phyloP scores from a whole-genome alignment of 169 alveolate species.

The Cryptosporidium andersoni region DNA sequence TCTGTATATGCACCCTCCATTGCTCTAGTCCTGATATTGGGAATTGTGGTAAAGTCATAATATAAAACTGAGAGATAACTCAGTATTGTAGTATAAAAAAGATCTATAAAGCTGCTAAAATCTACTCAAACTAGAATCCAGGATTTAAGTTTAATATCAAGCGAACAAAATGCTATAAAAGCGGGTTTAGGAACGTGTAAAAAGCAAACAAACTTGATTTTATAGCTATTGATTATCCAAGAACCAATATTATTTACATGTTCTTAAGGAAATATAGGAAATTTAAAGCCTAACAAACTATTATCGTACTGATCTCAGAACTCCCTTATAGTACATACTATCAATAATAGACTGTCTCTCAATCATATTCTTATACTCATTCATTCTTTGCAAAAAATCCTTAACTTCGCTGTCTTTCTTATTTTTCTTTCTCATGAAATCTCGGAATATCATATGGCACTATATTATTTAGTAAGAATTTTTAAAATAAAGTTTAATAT shows the following conservation, averaged over 20 bases:
- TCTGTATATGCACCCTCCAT: constrained; percentile 37
- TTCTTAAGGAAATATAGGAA: too few species aligned
- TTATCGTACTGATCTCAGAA: constrained; percentile 6
- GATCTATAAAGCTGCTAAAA: too few species aligned
- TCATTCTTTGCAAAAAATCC: constrained; percentile 6
- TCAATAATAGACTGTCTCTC: constrained; percentile 22
- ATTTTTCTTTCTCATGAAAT: constrained; percentile 4
- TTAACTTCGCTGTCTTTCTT: constrained; percentile 2
- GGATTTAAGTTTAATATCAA: too few species aligned
- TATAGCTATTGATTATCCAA: too few species aligned
- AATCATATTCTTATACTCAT: constrained; percentile 49
- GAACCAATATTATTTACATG: too few species aligned
- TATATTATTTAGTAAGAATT: background rate
- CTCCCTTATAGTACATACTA: constrained; percentile 49
- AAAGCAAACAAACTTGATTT: too few species aligned
- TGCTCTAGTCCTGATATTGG: background rate
- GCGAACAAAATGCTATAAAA: too few species aligned
- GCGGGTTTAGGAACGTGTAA: too few species aligned
- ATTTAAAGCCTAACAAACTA: background rate
- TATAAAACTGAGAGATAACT: too few species aligned
- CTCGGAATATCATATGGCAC: constrained; percentile 19
- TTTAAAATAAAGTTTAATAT: background rate
- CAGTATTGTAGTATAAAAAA: too few species aligned
- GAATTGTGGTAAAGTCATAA: too few species aligned
- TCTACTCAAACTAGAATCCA: too few species aligned